A percentile compares a stretch with the other conserved stretches of the same genome.
These are phyloP conservation scores for Cystobasidium tubakii DNA, from an alignment of 768 basidiomycete species.

Conservation along the genomic window DNA sequence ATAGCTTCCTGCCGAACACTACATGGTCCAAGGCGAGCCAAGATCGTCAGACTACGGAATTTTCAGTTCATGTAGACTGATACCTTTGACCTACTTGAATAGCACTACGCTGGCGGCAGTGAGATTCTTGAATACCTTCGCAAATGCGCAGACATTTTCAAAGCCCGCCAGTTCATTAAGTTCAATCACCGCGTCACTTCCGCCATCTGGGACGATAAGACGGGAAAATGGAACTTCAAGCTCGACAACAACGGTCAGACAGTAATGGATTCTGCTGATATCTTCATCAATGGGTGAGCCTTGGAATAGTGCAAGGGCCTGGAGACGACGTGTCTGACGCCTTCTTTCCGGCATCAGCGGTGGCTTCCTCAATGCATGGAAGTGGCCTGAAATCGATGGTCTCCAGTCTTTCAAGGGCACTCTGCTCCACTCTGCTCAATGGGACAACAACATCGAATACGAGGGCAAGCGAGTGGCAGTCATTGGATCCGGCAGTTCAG, in stretches of 20 bases:
- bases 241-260: slow-evolving; percentile 38
- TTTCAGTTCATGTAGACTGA: background rate
- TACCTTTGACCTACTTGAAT: no score
- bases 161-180: slow-evolving; percentile 34
- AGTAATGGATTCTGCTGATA: slow-evolving; percentile 54
- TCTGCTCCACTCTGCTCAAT: slow-evolving; percentile 62
- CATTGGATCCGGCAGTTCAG: slow-evolving; percentile 41
- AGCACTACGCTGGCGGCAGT: slow-evolving; percentile 58
- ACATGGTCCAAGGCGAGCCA: slow-evolving; percentile 28
- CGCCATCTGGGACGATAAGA: slow-evolving; percentile 55
- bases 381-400: slow-evolving; percentile 64
- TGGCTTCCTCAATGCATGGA: slow-evolving; percentile 55
- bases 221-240: slow-evolving; percentile 59
- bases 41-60: background rate
- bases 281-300: slow-evolving; percentile 44
- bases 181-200: slow-evolving; percentile 52
- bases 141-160: slow-evolving; percentile 39
- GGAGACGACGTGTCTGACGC: slow-evolving; percentile 47
- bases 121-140: slow-evolving; percentile 61
- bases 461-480: slow-evolving; percentile 47
- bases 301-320: slow-evolving; percentile 59
- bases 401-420: slow-evolving; percentile 58
- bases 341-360: background rate
- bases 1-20: slow-evolving; percentile 34
- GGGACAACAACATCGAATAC: slow-evolving; percentile 51